Percentiles rank a stretch among this genome's conserved stretches.
phyloP scores from a whole-genome alignment of 1,284 basidiomycete species.

The Cutaneotrichosporon spelunceum region DNA sequence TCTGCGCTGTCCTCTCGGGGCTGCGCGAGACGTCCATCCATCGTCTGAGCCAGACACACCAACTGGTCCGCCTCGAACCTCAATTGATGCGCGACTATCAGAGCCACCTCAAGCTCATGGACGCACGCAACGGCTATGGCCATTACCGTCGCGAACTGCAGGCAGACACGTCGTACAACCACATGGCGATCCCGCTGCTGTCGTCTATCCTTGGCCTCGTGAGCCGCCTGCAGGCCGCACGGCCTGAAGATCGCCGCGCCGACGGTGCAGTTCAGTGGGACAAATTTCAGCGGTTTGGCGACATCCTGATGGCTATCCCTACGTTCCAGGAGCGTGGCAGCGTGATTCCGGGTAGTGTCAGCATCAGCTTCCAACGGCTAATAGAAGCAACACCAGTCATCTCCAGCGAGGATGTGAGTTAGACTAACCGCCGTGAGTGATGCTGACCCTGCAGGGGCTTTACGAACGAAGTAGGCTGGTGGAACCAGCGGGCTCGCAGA shows the following conservation, averaged over 20 bases:
- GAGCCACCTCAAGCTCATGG: constrained; percentile 46
- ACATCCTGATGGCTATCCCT: constrained; percentile 38
- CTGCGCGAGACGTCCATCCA: constrained; percentile 47
- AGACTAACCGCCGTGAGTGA: neutral
- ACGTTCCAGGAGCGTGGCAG: constrained; percentile 41
- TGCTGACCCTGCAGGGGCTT: constrained; percentile 29
- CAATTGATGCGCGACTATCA: constrained; percentile 37
- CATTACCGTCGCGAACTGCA: constrained; percentile 42
- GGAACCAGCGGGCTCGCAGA: constrained; percentile 23
- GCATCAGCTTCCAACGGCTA: constrained; percentile 29
- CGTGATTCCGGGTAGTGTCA: constrained; percentile 27
- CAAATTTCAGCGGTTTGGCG: constrained; percentile 43
- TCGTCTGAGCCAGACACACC: constrained; percentile 42
- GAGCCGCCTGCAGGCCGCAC: constrained; percentile 36
- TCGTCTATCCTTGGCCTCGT: constrained; percentile 37
- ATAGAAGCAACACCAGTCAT: constrained; percentile 43
- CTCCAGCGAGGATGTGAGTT: constrained; percentile 43
- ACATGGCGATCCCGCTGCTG: constrained; percentile 47
- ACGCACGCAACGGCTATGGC: constrained; percentile 43
- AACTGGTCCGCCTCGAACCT: constrained; percentile 31
- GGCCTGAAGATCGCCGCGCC: constrained; percentile 34
- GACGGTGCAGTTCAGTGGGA: constrained; percentile 43
- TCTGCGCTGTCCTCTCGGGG: constrained; percentile 48
- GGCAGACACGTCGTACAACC: constrained; percentile 40
- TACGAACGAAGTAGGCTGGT: constrained; percentile 35